A percentile compares a stretch with the other conserved stretches of the same genome.
These are phyloP conservation scores for Penstemon eatonii DNA, from an alignment of 257 asterid genomes.

Conservation along the genomic window DNA sequence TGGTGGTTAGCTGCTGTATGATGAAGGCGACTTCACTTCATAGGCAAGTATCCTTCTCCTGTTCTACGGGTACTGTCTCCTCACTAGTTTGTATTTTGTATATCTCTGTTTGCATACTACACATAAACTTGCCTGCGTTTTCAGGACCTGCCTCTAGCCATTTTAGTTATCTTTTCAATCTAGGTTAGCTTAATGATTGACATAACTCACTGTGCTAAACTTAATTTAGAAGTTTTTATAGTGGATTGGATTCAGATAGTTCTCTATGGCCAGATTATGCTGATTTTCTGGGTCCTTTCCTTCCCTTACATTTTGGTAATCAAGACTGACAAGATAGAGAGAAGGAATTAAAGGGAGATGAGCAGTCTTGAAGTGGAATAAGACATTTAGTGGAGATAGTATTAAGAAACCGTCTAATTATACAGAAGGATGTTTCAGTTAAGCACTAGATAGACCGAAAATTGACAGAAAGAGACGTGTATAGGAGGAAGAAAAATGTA, in stretches of 20 bases:
- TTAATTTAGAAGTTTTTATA: not conserved
- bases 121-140: slow-evolving; percentile 18
- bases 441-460: slow-evolving; percentile 3
- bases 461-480: not conserved
- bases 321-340: not conserved
- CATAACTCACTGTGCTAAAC: not conserved
- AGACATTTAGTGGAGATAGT: slow-evolving; percentile 9
- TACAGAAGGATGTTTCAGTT: not conserved
- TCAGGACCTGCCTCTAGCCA: not conserved
- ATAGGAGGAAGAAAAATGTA: not conserved
- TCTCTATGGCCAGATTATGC: not conserved
- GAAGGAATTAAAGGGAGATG: not conserved
- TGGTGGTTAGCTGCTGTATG: slow-evolving; percentile 31
- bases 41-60: slow-evolving; percentile 55
- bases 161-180: not conserved
- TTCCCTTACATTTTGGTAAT: not conserved
- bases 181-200: slow-evolving; percentile 15
- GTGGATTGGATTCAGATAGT: not conserved
- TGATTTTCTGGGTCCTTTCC: slow-evolving; percentile 5
- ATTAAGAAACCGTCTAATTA: not conserved
- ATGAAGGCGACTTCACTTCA: slow-evolving; percentile 37
- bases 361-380: not conserved
- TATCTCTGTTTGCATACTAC: slow-evolving; percentile 3
- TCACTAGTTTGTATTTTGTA: slow-evolving; percentile 19
- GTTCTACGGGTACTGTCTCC: slow-evolving; percentile 30